Evolutionary conservation across 2,329 filamentous ascomycete species (phyloP).

Genomic region (Pseudogymnoascus destructans): DNA sequence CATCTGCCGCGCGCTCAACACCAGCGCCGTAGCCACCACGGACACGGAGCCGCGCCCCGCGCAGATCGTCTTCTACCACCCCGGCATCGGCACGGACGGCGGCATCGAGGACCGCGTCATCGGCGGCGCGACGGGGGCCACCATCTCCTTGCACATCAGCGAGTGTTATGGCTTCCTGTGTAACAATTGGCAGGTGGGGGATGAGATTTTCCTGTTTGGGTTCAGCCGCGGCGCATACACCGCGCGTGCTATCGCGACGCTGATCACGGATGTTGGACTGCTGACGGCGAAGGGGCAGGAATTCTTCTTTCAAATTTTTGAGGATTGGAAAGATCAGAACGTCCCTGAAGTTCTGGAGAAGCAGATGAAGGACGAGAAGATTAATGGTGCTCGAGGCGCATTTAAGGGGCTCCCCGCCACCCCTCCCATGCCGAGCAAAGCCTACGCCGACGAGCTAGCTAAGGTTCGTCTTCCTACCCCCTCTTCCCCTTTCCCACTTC

Average conservation of each 20-base stretch:
- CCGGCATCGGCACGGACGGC: slow-evolving; percentile 44
- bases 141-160: slow-evolving; percentile 38
- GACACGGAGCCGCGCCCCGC: slow-evolving; percentile 22
- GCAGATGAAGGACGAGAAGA: neutral
- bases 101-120: slow-evolving; percentile 37
- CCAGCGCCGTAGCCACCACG: slow-evolving; percentile 33
- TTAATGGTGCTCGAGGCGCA: neutral
- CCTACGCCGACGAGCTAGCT: neutral
- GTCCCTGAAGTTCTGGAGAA: neutral
- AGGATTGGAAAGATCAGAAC: slow-evolving; percentile 28
- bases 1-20: slow-evolving; percentile 43
- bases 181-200: slow-evolving; percentile 30
- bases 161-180: slow-evolving; percentile 36
- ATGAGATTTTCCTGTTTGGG: slow-evolving; percentile 29
- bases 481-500: neutral
- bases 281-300: slow-evolving; percentile 32
- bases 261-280: slow-evolving; percentile 29
- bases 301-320: slow-evolving; percentile 31
- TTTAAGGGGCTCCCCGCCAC: neutral
- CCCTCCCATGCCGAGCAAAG: neutral
- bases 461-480: neutral
- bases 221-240: slow-evolving; percentile 32
- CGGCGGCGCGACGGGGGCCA: slow-evolving; percentile 42
- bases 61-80: slow-evolving; percentile 49
- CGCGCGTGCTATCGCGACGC: slow-evolving; percentile 26